phyloP scores from a whole-genome alignment of 2,329 filamentous ascomycete species.

The Claviceps sorghi region DNA sequence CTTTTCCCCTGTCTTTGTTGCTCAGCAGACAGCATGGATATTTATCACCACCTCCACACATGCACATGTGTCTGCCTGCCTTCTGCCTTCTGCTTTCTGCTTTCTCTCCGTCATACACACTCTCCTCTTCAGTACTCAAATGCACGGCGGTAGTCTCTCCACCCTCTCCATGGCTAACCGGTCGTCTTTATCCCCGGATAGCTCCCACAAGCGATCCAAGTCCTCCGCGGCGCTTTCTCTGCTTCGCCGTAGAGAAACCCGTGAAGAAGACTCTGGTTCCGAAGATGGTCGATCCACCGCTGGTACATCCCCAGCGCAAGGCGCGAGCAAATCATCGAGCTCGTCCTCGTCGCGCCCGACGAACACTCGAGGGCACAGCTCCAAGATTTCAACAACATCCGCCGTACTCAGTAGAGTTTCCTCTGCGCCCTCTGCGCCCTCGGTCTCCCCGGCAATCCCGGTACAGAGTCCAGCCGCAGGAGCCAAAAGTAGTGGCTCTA shows the following conservation, averaged over 20 bases:
- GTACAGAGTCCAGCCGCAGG: slow-evolving; percentile 12
- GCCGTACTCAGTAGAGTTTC: slow-evolving; percentile 26
- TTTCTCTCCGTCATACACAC: neutral
- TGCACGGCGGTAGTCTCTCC: neutral
- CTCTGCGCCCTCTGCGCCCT: slow-evolving; percentile 6
- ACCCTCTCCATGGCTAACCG: slow-evolving; percentile 1
- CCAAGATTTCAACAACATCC: slow-evolving; percentile 31
- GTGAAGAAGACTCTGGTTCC: slow-evolving; percentile 37
- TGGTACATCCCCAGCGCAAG: slow-evolving; percentile 19
- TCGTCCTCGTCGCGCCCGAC: slow-evolving; percentile 22
- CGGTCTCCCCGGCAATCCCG: slow-evolving; percentile 5
- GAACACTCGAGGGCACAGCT: slow-evolving; percentile 27
- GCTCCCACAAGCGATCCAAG: slow-evolving; percentile 38
- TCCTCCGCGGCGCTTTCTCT: slow-evolving; percentile 37
- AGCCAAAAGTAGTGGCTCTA: slow-evolving; percentile 16
- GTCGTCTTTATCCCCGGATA: neutral
- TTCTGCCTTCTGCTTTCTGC: neutral
- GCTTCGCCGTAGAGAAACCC: slow-evolving; percentile 36
- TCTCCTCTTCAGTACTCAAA: neutral
- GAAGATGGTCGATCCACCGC: slow-evolving; percentile 32
- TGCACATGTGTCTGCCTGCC: neutral
- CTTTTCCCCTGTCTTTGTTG: neutral
- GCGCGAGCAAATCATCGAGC: slow-evolving; percentile 16
- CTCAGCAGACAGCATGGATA: neutral
- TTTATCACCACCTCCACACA: neutral